Evolutionary conservation across 176 grass and related monocot species (phyloP), one percentile per base, ranked within the genome.

Genomic region (Oryza longistaminata): DNA sequence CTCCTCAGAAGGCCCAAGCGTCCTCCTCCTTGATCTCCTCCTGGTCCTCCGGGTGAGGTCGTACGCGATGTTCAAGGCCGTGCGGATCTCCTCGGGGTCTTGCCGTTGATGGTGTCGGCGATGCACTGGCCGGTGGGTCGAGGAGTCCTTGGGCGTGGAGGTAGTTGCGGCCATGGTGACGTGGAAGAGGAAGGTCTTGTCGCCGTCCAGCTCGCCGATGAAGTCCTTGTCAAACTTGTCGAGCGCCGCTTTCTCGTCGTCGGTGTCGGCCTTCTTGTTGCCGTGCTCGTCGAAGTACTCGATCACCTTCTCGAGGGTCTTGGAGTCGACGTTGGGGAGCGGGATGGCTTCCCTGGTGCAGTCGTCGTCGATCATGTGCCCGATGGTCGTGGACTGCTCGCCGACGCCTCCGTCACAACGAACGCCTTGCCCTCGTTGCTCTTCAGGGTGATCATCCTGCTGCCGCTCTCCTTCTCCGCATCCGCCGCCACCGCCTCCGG

Each of bases 81-180:
- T 11, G 71, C 62, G 85, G 10, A 87, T 74, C 85, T 69, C 16
- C 62, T n/a, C 64, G 7, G 35, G 35, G 62, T 68, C 71, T 45
- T 58, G 7, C 7, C 9, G 35, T 2, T 6, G 16, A 87, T 75
- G 45, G 22, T 34, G 35, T 25, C 19, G 70, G 71, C 35, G 71
- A 69, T 12, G 34, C 10, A 53, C 78, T 33, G 12, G 71, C 34
- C 25, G 35, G 5, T 2, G 62, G 22, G 26, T 24, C 12, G 35
- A 87, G 16, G 64, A 87, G 77, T 7, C 45, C 62, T 25, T 39
- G 7, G 78, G 45, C 21, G 16, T 75, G 22, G 34, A 87, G 71
- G 71, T 68, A 43, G 78, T 81, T 3, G 85, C 61, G 11, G 70
- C 70, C 3, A 24, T 3, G 22, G 75, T 29, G 60, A 87, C 1